Evolutionary conservation across 257 asterid species (phyloP).

Genomic region (Eucommia ulmoides): DNA sequence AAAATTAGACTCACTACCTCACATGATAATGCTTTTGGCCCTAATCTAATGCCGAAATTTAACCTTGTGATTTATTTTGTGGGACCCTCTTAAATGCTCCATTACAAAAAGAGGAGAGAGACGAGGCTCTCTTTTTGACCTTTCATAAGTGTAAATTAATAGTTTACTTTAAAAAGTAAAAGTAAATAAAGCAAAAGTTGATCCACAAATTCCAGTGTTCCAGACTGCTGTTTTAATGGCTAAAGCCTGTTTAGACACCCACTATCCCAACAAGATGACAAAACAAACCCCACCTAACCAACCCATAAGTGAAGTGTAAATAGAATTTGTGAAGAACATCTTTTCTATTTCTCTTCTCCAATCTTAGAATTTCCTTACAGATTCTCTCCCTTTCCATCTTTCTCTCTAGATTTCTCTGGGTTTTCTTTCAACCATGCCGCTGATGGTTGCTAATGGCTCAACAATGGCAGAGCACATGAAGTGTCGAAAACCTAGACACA

Average conservation of each 20-base stretch:
- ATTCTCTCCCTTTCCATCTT: background rate
- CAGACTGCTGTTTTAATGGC: background rate
- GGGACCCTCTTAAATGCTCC: too few relatives aligned
- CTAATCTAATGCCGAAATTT: too few relatives aligned
- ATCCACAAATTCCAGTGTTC: background rate
- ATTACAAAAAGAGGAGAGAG: too few relatives aligned
- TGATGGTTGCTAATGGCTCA: constrained; percentile 24
- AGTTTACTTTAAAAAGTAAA: background rate
- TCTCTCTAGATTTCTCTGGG: background rate
- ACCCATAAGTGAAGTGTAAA: background rate
- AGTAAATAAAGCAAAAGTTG: background rate
- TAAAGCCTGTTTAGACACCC: background rate
- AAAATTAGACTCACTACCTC: too few relatives aligned
- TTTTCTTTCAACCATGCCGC: constrained; percentile 13
- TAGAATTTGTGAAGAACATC: too few relatives aligned
- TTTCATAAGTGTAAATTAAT: too few relatives aligned
- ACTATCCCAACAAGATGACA: background rate
- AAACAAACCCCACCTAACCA: background rate
- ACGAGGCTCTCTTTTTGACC: too few relatives aligned
- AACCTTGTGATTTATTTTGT: too few relatives aligned
- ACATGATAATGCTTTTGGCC: too few relatives aligned
- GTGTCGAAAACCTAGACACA: constrained; percentile 45
- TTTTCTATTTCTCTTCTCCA: background rate
- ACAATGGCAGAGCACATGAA: constrained; percentile 29
- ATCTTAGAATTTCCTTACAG: background rate